Evolutionary conservation across 495 filamentous ascomycete species (phyloP).

Genomic region (Penicillium waksmanii): DNA sequence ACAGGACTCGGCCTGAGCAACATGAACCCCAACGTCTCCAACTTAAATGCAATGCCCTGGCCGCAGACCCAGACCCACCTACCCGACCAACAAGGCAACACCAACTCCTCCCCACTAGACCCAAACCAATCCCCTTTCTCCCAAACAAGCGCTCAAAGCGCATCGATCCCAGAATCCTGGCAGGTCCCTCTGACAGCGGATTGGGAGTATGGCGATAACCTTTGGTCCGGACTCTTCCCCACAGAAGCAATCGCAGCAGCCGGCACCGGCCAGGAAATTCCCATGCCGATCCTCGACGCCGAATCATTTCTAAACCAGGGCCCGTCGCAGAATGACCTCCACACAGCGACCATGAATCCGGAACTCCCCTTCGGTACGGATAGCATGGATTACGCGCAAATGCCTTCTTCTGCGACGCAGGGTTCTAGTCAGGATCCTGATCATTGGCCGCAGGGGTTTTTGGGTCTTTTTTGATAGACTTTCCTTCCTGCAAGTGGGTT

Average conservation of each 20-base stretch:
- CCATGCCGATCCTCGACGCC: slow-evolving; percentile 23
- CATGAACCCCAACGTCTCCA: slow-evolving; percentile 1
- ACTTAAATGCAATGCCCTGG: slow-evolving; percentile 4
- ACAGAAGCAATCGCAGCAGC: slow-evolving; percentile 15
- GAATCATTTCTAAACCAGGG: slow-evolving; percentile 25
- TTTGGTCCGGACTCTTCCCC: slow-evolving; percentile 37
- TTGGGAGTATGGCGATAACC: slow-evolving; percentile 40
- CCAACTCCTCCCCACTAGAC: slow-evolving; percentile 19
- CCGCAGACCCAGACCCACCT: slow-evolving; percentile 11
- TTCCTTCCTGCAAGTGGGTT: too few species aligned
- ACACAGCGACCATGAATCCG: not conserved
- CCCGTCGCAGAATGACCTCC: too few species aligned
- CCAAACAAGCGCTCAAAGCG: slow-evolving; percentile 18
- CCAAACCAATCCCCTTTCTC: slow-evolving; percentile 32
- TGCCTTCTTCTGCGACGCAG: not conserved
- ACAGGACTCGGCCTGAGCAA: not conserved
- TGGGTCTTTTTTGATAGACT: slow-evolving; percentile 22
- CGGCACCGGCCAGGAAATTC: slow-evolving; percentile 3
- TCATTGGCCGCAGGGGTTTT: slow-evolving; percentile 24
- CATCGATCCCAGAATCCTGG: slow-evolving; percentile 41
- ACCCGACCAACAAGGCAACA: slow-evolving; percentile 7
- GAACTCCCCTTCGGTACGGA: not conserved
- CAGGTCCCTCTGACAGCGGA: slow-evolving; percentile 43
- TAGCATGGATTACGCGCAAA: not conserved
- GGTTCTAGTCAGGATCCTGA: slow-evolving; percentile 8